Evolutionary conservation across 177 flowering plant species (phyloP), one percentile per base, ranked within the genome.

Genomic region (Vitis hybrid): DNA sequence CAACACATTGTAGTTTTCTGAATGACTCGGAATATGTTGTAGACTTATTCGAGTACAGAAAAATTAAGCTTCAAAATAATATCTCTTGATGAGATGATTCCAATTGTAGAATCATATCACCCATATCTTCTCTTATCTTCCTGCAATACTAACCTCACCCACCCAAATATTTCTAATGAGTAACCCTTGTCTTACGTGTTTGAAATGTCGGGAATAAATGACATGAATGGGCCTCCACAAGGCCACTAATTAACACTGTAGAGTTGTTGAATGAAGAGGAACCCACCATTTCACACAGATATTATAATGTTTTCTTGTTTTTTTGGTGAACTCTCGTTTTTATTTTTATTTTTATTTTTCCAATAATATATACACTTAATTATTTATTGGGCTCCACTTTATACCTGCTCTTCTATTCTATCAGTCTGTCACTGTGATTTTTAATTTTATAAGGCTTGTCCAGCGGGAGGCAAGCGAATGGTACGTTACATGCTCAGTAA

Each of bases 141-240:
- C 16, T 15, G n/a, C 16, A 0, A 53, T 53, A 16, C 56, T 16
- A 13, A 53, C 56, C 16, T 6, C 60, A 57, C 45, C 45, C 45
- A 33, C 6, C 45, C 5, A 4, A 33, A 33, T 33, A 33, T 45
- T 16, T 39, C 10, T 48, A 13, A 53, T 66, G 75, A 67, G 13
- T 39, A 48, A 12, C 9, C 18, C 12, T 63, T 68, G 76, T 63
- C 60, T 74, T 53, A 39, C 65, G 50, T 26, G 61, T 60, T 64
- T 65, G 73, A 21, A 10, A 59, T 74, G 77, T 65, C 70, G 73
- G 77, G 73, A 69, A 70, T 70, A 69, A 68, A 59, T 64, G 65
- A 69, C 59, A 62, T 64, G 60, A 64, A 39, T 14, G 69, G 68
- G 26, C 75, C 75, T 61, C 62, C 70, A 65, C 15, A 48, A 55